Percentiles rank a stretch among this genome's conserved stretches.
These are phyloP conservation scores for Malus hybrid DNA, from an alignment of 331 rosid species.

Conservation along the genomic window DNA sequence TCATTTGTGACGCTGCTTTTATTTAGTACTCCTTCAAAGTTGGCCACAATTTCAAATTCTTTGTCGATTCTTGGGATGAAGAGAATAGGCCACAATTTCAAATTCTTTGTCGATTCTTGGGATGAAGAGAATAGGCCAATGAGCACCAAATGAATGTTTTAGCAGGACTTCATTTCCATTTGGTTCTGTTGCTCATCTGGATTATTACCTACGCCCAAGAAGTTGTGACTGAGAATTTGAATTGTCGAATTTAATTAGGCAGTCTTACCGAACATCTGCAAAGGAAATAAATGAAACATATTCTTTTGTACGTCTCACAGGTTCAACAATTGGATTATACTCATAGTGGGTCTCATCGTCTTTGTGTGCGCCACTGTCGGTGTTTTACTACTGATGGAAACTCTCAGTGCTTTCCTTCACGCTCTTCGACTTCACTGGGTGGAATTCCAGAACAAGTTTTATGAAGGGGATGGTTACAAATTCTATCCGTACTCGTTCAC, in stretches of 20 bases:
- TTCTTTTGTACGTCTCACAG: conserved; percentile 32
- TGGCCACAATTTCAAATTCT: neutral
- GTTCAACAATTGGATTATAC: conserved; percentile 72
- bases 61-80: neutral
- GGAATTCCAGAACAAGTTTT: conserved; percentile 97
- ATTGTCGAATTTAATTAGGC: neutral
- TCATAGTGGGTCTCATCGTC: conserved; percentile 66
- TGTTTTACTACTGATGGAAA: conserved; percentile 92
- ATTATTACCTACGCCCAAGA: neutral
- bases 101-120: neutral
- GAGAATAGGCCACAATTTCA: conserved; percentile 3
- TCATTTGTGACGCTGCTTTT: conserved; percentile 8
- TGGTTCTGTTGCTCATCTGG: neutral
- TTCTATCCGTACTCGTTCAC: conserved; percentile 74
- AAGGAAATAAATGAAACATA: neutral
- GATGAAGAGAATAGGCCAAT: neutral
- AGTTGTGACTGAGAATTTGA: neutral
- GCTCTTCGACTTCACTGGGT: conserved; percentile 99
- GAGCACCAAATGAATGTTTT: neutral
- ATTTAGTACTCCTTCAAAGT: neutral
- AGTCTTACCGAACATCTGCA: neutral
- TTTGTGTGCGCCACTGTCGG: conserved; percentile 85
- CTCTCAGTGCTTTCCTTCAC: conserved; percentile 94
- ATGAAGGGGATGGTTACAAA: conserved; percentile 83
- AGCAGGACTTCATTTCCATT: neutral